Base-by-base conservation (phyloP, 768 basidiomycete genomes). In the Lactarius hengduanensis region DNA sequence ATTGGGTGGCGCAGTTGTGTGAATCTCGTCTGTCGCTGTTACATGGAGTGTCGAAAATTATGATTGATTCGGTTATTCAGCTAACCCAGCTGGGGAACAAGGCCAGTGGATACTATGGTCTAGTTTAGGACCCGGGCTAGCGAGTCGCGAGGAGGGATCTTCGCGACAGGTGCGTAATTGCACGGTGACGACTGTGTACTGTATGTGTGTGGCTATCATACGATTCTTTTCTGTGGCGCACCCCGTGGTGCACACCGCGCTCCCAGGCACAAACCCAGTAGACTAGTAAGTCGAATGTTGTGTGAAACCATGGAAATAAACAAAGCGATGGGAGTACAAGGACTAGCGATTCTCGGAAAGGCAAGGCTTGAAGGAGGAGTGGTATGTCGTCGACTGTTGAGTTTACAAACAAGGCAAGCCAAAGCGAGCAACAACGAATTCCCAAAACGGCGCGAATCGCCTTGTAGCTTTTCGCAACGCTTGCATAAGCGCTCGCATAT, bases 391-490 rank as follows among this genome's bases (percentile, higher is more conserved):
- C 45, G 50, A 53, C 13, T 53, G 50, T 53, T 53, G 50, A 53
- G n/a, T 53, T 26, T 53, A 53, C 50, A 2, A 26, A 53, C 50
- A 53, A 53, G 50, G 50, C 11, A 53, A 53, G 50, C 69, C 67
- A 43, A 62, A 69, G 38, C 32, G 59, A 61, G 67, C 62, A 59
- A 70, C 69, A 70, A 69, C 69, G 63, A 65, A 62, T 58, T 34
- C 55, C 69, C 69, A 69, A 69, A 64, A 69, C 32, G 30, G 69
- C 59, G 45, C 28, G 45, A 67, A 64, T 70, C 69, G 53, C 47
- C 67, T 59, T 70, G 26, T 3, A 70, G 69, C 69, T n/a, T 59
- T 53, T 55, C 50, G 62, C 60, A 56, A 56, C 64, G 32, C 61
- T 61, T 57, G 57, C n/a, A 26, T 59, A 59, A 56, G 50, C 64